Percentiles rank a stretch among this genome's conserved stretches.
These are phyloP conservation scores for Boletus fagicola DNA, from an alignment of 768 basidiomycete species.

Conservation along the genomic window DNA sequence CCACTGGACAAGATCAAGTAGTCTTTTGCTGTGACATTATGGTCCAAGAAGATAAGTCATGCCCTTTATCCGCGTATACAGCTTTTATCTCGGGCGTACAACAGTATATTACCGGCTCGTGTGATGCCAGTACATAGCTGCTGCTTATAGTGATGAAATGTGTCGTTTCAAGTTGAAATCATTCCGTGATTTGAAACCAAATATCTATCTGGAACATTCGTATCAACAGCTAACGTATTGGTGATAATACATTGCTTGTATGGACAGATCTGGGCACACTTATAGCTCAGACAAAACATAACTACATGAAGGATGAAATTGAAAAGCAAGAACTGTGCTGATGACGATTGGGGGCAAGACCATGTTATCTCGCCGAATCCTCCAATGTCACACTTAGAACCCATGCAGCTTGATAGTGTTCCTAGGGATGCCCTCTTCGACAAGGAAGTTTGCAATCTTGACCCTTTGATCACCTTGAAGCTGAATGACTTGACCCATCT, in stretches of 20 bases:
- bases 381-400: conserved; percentile 50
- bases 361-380: conserved; percentile 1
- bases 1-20: conserved; percentile 96
- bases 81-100: conserved; percentile 13
- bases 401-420: conserved; percentile 84
- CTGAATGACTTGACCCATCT: conserved; percentile 96
- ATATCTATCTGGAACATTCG: conserved; percentile 25
- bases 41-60: conserved; percentile 18
- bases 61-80: conserved; percentile 3
- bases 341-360: conserved; percentile 4
- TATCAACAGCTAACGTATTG: conserved; percentile 25
- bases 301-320: conserved; percentile 18
- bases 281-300: conserved; percentile 16
- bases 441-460: conserved; percentile 88
- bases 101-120: neutral
- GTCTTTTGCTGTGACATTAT: neutral
- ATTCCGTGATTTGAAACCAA: conserved; percentile 7
- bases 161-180: conserved; percentile 2
- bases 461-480: conserved; percentile 96
- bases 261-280: conserved; percentile 16
- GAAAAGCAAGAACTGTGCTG: conserved; percentile 11
- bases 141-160: neutral
- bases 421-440: conserved; percentile 76
- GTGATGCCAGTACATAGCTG: neutral
- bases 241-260: conserved; percentile 29